A percentile compares a stretch with the other conserved stretches of the same genome.
These are phyloP conservation scores for Yamadazyma taylorii DNA, from an alignment of 1,139 yeast genomes.

Conservation along the genomic window DNA sequence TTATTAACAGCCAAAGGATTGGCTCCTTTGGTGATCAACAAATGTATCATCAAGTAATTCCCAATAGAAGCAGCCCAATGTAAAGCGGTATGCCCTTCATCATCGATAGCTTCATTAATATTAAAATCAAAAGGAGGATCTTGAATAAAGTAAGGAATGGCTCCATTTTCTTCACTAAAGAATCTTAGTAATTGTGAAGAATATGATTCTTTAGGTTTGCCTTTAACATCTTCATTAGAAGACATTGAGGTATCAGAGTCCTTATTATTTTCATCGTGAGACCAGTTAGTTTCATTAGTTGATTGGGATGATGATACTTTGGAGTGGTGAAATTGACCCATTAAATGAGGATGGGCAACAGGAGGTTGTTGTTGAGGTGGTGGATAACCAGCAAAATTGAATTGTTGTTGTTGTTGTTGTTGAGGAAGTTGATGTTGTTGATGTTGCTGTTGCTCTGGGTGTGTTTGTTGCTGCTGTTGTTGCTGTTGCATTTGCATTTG, in stretches of 20 bases:
- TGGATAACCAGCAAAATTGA: slow-evolving; percentile 8
- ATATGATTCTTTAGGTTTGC: slow-evolving; percentile 34
- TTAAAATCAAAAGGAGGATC: slow-evolving; percentile 80
- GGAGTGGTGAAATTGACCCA: slow-evolving; percentile 32
- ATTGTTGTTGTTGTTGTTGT: slow-evolving; percentile 18
- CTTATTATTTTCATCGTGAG: slow-evolving; percentile 43
- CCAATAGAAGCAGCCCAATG: slow-evolving; percentile 99
- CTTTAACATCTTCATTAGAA: slow-evolving; percentile 31
- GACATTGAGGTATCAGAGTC: slow-evolving; percentile 48
- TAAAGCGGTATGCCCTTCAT: slow-evolving; percentile 92
- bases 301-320: slow-evolving; percentile 41
- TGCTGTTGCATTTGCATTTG: slow-evolving; percentile 22
- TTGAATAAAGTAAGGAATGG: slow-evolving; percentile 69
- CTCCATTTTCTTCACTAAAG: slow-evolving; percentile 65
- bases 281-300: slow-evolving; percentile 49
- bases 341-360: slow-evolving; percentile 18
- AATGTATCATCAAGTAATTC: slow-evolving; percentile 66
- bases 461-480: slow-evolving; percentile 11
- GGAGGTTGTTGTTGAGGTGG: slow-evolving; percentile 16
- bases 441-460: slow-evolving; percentile 14
- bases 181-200: slow-evolving; percentile 58
- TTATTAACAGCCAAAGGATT: slow-evolving; percentile 72
- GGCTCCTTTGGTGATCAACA: slow-evolving; percentile 71
- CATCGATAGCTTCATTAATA: slow-evolving; percentile 85
- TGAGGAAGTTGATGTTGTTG: slow-evolving; percentile 18